Conservation (phyloP, 2,329 filamentous ascomycete species). For the Xylaria sp. region DNA sequence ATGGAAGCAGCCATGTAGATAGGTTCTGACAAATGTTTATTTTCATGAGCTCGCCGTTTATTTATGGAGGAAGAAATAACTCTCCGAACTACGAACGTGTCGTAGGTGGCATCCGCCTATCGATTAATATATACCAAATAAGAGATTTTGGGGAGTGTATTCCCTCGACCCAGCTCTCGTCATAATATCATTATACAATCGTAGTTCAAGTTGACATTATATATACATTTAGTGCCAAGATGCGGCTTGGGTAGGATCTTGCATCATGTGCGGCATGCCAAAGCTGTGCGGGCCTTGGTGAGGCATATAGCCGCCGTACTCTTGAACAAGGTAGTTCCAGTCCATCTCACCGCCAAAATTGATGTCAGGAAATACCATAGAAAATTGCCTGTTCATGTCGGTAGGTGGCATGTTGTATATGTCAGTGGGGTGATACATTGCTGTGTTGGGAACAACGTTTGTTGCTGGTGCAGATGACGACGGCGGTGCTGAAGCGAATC, state of each 20-base stretch:
- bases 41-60: no score
- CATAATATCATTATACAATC: slow-evolving; percentile 30
- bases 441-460: slow-evolving; percentile 33
- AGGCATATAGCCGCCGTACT: slow-evolving; percentile 46
- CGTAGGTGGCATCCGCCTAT: neutral
- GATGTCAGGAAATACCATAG: slow-evolving; percentile 47
- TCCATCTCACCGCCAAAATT: slow-evolving; percentile 50
- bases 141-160: slow-evolving; percentile 3
- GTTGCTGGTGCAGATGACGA: slow-evolving; percentile 28
- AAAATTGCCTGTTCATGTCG: slow-evolving; percentile 47
- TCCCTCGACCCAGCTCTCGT: slow-evolving; percentile 28
- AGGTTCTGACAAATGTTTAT: neutral
- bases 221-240: slow-evolving; percentile 35
- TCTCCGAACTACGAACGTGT: neutral
- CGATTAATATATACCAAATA: slow-evolving; percentile 21
- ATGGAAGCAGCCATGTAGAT: neutral
- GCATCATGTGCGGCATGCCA: slow-evolving; percentile 22
- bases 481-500: slow-evolving; percentile 37
- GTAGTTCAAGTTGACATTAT: slow-evolving; percentile 10
- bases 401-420: slow-evolving; percentile 43
- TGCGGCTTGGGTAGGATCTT: slow-evolving; percentile 35
- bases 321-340: slow-evolving; percentile 48
- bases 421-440: slow-evolving; percentile 42
- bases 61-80: neutral
- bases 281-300: slow-evolving; percentile 38